Base-by-base conservation (phyloP, 2,329 filamentous ascomycete genomes). In the Stemphylium lycopersici region DNA sequence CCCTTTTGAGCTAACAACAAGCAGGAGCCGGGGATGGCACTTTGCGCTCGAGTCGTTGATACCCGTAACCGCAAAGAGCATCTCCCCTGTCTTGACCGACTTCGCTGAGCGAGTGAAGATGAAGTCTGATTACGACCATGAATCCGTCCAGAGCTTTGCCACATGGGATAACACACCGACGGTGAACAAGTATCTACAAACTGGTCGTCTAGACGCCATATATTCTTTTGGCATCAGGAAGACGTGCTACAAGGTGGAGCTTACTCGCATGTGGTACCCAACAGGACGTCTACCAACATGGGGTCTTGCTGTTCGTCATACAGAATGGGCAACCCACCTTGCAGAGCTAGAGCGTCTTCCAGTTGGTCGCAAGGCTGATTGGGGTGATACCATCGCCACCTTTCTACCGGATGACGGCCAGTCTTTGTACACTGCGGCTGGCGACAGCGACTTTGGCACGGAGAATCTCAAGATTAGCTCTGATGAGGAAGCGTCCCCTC, bases 361-460 rank as follows among this genome's bases (percentile, higher is more conserved):
- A 6, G 43, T 56, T 7, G 71, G 71, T 15, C 41, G 53, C 6
- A 48, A 51, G 13, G 70, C 60, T n/a, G 32, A 48, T 4, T 73
- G 67, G 63, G 59, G 55, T 3, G 39, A 72, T 15, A 59, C 45
- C 0, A 31, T 72, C 7, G 18, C 55, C 4, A 65, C 55, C 0
- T 74, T 74, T 51, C 44, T 74, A 4, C 71, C 71, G 4, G 60
- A 68, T 11, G 59, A 72, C 32, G 70, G 69, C 1, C 38, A 58
- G 11, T 58, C 55, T 8, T 63, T 60, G 2, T 29, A 42, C 24
- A 46, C 24, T 39, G 15, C 31, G 7, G 34, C 39, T n/a, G 47
- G 41, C 6, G 46, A 56, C 4, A 51, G 53, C 4, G 56, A 64
- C 5, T 38, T 56, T 11, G 53, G 48, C 7, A 34, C 56, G 16